Base-by-base conservation (phyloP, 805 yeast genomes). In the Ascoidea rubescens region DNA sequence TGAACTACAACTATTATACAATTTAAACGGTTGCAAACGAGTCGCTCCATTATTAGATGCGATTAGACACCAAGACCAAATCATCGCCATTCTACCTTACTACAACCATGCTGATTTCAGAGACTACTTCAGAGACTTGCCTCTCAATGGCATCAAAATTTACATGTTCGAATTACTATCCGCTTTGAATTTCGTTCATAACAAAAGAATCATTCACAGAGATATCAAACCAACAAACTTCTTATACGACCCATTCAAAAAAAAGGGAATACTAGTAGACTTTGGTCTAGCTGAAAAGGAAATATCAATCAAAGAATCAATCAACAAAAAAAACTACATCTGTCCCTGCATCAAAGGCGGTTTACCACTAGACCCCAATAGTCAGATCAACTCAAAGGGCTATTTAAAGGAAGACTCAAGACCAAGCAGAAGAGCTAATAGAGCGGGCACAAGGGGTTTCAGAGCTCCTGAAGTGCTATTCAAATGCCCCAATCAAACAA, bases 361-460 rank as follows among this genome's bases (percentile, higher is more conserved):
- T 37, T 37, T 37, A 37, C 43, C 43, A 10, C 14, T 37, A 2
- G 43, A 37, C 14, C 8, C 43, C 8, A 55, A 28, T 32, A 48
- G 5, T 45, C 42, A 31, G n/a, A 5, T 17, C 33, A 14, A 48
- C 51, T 55, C 50, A 53, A 21, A 57, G 55, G 91, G 96, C 1
- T 88, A 86, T 62, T 84, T 89, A 7, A 88, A 87, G 62, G 87
- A 86, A 59, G 99, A 93, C 68, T 78, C 79, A 50, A 73, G 98
- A 59, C 85, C 95, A 0, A 87, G 93, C 1, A 75, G 96, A 60
- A 75, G 99, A 53, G 98, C 98, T 0, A 93, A 93, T 61, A 80
- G 99, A 59, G 99, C 99, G 16, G 97, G 97, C 6, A 89, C 97
- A 1, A 74, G 97, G 59, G 97, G 97, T 0, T 89, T 89, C 62